These are phyloP conservation scores for Aspergillus carbonarius DNA, from an alignment of 2,329 filamentous ascomycete species.

Conservation along the genomic window DNA sequence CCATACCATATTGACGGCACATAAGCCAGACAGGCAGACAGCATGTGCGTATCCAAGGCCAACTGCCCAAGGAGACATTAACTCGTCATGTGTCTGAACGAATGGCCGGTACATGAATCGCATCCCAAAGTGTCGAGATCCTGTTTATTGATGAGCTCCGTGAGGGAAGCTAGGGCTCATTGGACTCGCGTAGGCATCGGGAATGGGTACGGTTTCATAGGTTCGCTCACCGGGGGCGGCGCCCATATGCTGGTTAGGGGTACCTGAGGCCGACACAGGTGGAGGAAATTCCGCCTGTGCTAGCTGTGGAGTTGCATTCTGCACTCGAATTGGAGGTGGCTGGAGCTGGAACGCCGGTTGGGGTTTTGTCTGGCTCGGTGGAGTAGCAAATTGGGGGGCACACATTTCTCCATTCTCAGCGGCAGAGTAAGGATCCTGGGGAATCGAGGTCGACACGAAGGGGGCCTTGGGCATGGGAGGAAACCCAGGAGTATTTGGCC, in stretches of 20 bases:
- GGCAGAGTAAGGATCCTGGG: slow-evolving; percentile 46
- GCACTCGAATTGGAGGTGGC: slow-evolving; percentile 75
- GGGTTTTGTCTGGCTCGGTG: slow-evolving; percentile 61
- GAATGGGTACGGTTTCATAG: slow-evolving; percentile 85
- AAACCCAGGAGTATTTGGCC: slow-evolving; percentile 91
- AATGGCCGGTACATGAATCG: no score
- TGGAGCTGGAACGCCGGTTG: slow-evolving; percentile 77
- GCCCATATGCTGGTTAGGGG: slow-evolving; percentile 62
- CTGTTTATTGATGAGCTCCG: slow-evolving; percentile 21
- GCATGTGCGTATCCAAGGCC: not conserved
- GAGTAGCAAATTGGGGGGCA: slow-evolving; percentile 56
- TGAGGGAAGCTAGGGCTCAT: slow-evolving; percentile 44
- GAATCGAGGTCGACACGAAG: slow-evolving; percentile 37
- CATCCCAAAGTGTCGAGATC: not conserved
- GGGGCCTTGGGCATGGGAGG: slow-evolving; percentile 63
- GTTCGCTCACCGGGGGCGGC: slow-evolving; percentile 76
- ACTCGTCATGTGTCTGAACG: not conserved
- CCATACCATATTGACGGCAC: not conserved
- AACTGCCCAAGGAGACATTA: not conserved
- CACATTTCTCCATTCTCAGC: slow-evolving; percentile 56
- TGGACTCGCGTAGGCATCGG: slow-evolving; percentile 69
- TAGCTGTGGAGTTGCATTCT: slow-evolving; percentile 71
- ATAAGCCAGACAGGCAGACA: not conserved
- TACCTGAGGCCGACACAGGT: slow-evolving; percentile 40
- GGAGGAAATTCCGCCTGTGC: slow-evolving; percentile 62